Evolutionary conservation across 2,329 filamentous ascomycete species (phyloP).

Genomic region (Fusarium bulbicola): DNA sequence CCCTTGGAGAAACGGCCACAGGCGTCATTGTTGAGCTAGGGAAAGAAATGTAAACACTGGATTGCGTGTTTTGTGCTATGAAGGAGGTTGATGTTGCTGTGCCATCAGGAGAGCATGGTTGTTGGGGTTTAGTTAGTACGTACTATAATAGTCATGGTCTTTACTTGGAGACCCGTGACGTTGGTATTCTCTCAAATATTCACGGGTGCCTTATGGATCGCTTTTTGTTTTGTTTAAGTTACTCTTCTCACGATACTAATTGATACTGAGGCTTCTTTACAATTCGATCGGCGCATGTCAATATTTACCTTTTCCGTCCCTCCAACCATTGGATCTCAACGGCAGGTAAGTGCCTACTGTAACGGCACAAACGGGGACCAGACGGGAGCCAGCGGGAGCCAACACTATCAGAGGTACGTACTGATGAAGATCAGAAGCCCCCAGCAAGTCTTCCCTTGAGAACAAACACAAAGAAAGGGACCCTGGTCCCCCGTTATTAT

Average conservation of each 20-base stretch:
- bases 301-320: constrained; percentile 2
- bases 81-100: constrained; percentile 18
- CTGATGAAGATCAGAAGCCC: constrained; percentile 12
- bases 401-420: constrained; percentile 13
- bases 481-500: not conserved
- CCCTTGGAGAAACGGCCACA: not conserved
- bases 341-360: constrained; percentile 1
- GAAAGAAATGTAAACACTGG: constrained; percentile 2
- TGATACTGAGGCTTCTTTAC: not conserved
- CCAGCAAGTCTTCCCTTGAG: constrained; percentile 12
- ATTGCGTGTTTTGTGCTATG: constrained; percentile 19
- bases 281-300: constrained; percentile 1
- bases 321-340: constrained; percentile 14
- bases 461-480: constrained; percentile 12
- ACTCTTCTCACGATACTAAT: not conserved
- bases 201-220: not conserved
- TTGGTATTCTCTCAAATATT: not conserved
- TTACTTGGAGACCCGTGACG: constrained; percentile 9
- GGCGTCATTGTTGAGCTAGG: constrained; percentile 6
- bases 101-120: constrained; percentile 11
- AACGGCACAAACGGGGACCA: constrained; percentile 22
- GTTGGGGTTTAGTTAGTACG: not conserved
- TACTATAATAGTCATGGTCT: constrained; percentile 3
- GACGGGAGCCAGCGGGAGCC: constrained; percentile 28
- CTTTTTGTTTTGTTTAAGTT: not conserved